Conservation (phyloP, 2,329 filamentous ascomycete species). For the Botrytis hyacinthi region DNA sequence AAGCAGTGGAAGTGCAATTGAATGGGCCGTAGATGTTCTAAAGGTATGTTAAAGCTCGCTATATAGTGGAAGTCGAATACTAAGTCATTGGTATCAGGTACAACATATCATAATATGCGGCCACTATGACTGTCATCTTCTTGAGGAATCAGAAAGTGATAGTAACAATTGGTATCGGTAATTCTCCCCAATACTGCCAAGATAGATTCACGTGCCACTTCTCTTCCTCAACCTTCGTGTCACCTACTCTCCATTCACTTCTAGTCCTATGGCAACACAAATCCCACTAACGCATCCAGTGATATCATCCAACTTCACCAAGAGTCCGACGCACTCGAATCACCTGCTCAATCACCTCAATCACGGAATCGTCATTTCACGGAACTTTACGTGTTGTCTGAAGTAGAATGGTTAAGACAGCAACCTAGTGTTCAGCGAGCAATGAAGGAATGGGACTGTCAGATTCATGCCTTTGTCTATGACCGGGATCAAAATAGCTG, state of each 20-base stretch:
- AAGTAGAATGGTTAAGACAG: slow-evolving; percentile 55
- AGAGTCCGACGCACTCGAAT: slow-evolving; percentile 17
- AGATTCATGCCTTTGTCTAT: slow-evolving; percentile 63
- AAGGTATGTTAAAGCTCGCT: slow-evolving; percentile 45
- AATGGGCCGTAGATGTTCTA: slow-evolving; percentile 61
- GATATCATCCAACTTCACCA: slow-evolving; percentile 32
- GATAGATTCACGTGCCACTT: background rate
- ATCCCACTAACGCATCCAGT: slow-evolving; percentile 16
- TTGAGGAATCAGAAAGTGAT: slow-evolving; percentile 47
- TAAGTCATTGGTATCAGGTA: slow-evolving; percentile 39
- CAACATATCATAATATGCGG: slow-evolving; percentile 56
- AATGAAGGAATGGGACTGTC: slow-evolving; percentile 55
- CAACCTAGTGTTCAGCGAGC: slow-evolving; percentile 60
- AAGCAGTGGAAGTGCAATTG: slow-evolving; percentile 58
- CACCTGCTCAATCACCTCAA: slow-evolving; percentile 26
- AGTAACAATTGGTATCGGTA: slow-evolving; percentile 53
- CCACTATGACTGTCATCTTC: slow-evolving; percentile 53
- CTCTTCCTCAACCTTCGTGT: background rate
- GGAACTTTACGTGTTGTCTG: slow-evolving; percentile 60
- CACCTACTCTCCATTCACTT: no score
- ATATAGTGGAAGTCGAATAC: background rate
- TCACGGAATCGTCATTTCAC: slow-evolving; percentile 53
- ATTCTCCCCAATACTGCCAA: slow-evolving; percentile 37
- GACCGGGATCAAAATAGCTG: slow-evolving; percentile 56
- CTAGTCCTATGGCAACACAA: background rate